phyloP scores from a whole-genome alignment of 345 rosid species.

The Erucastrum elatum region DNA sequence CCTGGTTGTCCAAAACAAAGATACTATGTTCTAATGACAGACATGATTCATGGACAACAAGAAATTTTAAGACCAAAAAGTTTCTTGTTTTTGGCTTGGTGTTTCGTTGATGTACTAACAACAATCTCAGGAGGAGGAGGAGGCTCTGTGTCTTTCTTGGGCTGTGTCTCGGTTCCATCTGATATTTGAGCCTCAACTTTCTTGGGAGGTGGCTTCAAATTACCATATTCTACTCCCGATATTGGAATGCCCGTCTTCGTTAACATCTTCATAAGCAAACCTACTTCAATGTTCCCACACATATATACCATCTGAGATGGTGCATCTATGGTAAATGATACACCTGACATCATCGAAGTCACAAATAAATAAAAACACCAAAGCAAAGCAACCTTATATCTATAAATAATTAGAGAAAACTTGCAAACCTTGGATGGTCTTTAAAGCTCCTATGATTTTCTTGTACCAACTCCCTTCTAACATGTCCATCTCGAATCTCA shows the following conservation, averaged over 20 bases:
- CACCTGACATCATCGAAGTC: slow-evolving; percentile 18
- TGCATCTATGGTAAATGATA: slow-evolving; percentile 30
- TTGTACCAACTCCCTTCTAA: slow-evolving; percentile 21
- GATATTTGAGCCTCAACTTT: slow-evolving; percentile 11
- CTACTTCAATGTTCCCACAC: slow-evolving; percentile 29
- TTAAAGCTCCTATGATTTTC: slow-evolving; percentile 24
- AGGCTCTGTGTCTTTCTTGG: slow-evolving; percentile 1
- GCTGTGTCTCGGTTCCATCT: not conserved
- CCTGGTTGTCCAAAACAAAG: too few relatives aligned
- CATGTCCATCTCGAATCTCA: slow-evolving; percentile 4
- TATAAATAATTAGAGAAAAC: not conserved
- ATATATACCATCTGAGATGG: slow-evolving; percentile 16
- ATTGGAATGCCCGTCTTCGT: not conserved
- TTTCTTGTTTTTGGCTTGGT: too few relatives aligned
- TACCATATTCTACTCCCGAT: slow-evolving; percentile 16
- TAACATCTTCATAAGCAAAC: slow-evolving; percentile 31
- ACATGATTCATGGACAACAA: too few relatives aligned
- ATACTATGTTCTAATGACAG: too few relatives aligned
- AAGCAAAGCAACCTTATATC: not conserved
- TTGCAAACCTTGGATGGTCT: slow-evolving; percentile 30
- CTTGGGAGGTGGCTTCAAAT: slow-evolving; percentile 6
- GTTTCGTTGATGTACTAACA: too few relatives aligned
- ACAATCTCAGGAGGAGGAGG: not conserved
- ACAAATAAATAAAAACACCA: not conserved
- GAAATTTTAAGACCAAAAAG: too few relatives aligned